phyloP scores from a whole-genome alignment of 148 eudicot genomes.

The Persicaria tinctoria region DNA sequence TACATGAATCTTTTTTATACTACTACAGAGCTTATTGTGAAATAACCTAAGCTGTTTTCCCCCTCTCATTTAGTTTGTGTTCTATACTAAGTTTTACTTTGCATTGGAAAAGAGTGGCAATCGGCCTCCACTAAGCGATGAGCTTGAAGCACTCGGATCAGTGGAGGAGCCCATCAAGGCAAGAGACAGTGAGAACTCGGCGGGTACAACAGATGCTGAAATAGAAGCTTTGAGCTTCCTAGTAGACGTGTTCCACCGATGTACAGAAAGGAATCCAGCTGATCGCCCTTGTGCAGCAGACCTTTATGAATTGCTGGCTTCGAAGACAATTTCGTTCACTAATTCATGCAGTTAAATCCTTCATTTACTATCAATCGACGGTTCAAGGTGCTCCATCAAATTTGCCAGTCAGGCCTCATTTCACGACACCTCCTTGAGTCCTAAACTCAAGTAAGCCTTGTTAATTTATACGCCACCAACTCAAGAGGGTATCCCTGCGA shows the following conservation, averaged over 20 bases:
- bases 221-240: slow-evolving; percentile 46
- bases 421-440: no score
- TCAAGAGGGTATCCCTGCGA: neutral
- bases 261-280: slow-evolving; percentile 54
- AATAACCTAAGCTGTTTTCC: neutral
- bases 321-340: slow-evolving; percentile 29
- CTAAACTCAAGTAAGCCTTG: neutral
- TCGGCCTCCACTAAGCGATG: slow-evolving; percentile 57
- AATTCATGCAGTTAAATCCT: slow-evolving; percentile 17
- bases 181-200: slow-evolving; percentile 26
- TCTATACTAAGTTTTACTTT: neutral
- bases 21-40: neutral
- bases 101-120: slow-evolving; percentile 50
- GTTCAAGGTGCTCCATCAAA: neutral
- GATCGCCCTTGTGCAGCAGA: slow-evolving; percentile 68
- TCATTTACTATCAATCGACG: neutral
- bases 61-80: neutral
- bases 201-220: slow-evolving; percentile 30
- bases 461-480: neutral
- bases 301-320: slow-evolving; percentile 42
- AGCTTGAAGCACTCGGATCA: slow-evolving; percentile 35
- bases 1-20: neutral
- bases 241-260: slow-evolving; percentile 39
- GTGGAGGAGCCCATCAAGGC: slow-evolving; percentile 27
- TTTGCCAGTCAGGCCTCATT: no score